Evolutionary conservation across 371 early-diverging fungal species (phyloP).

Genomic region (Amoeboaphelidium occidentale): DNA sequence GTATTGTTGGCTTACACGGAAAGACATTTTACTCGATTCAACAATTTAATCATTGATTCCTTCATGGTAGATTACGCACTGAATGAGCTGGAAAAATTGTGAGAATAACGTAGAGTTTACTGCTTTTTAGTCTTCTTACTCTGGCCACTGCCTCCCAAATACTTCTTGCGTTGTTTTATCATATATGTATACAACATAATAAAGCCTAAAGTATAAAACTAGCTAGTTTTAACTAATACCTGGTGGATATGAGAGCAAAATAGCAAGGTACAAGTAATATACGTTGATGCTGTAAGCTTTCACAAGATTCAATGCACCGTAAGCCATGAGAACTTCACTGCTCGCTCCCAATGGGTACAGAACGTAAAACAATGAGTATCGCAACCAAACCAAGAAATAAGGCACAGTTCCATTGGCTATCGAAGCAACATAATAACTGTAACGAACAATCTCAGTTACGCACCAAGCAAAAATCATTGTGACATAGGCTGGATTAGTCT

Average conservation of each 20-base stretch:
- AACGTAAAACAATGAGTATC: conserved; percentile 68
- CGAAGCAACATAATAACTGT: conserved; percentile 45
- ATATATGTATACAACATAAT: conserved; percentile 69
- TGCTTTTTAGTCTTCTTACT: too few species aligned
- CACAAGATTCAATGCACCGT: conserved; percentile 38
- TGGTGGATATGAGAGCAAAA: conserved; percentile 34
- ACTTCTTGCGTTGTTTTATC: conserved; percentile 57
- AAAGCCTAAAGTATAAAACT: conserved; percentile 22
- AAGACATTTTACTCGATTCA: conserved; percentile 60
- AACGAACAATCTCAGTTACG: conserved; percentile 68
- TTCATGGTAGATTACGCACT: conserved; percentile 45
- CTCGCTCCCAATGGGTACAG: conserved; percentile 74
- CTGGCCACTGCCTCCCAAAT: conserved; percentile 17
- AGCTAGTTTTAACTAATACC: conserved; percentile 16
- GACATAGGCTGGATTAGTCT: conserved; percentile 20
- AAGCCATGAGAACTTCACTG: conserved; percentile 51
- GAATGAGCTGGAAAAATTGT: too few species aligned
- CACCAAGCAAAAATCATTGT: conserved; percentile 79
- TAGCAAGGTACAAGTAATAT: conserved; percentile 26
- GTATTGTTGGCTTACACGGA: conserved; percentile 72
- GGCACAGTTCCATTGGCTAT: not conserved
- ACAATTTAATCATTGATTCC: conserved; percentile 54
- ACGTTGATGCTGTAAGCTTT: conserved; percentile 19
- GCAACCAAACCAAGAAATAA: conserved; percentile 4
- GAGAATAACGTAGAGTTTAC: too few species aligned